Evolutionary conservation across 306 rosid genomes (phyloP).

Genomic region (Neltuma alba): DNA sequence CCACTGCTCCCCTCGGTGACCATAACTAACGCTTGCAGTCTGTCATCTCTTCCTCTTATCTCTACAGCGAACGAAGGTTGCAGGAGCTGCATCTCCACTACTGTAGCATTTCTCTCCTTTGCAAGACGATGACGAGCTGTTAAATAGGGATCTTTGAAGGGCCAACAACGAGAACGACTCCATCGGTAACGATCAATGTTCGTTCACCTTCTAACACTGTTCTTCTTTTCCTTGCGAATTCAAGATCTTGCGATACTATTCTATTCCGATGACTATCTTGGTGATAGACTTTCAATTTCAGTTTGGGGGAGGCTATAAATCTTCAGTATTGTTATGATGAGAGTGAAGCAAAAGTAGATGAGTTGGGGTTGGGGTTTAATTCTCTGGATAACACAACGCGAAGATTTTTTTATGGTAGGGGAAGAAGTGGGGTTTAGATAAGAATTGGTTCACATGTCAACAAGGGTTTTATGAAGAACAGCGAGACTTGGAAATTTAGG

Average conservation of each 20-base stretch:
- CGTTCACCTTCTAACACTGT: constrained; percentile 7
- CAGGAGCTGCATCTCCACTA: too few species aligned
- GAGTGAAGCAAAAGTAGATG: neutral
- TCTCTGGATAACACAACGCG: neutral
- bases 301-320: neutral
- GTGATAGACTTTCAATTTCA: constrained; percentile 4
- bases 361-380: too few species aligned
- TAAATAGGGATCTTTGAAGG: too few species aligned
- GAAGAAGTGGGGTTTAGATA: neutral
- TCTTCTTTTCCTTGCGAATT: neutral
- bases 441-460: neutral
- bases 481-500: too few species aligned
- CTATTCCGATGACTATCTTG: constrained; percentile 3
- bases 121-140: too few species aligned
- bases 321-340: neutral
- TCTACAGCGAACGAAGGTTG: too few species aligned
- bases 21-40: too few species aligned
- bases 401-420: neutral
- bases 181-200: constrained; percentile 81
- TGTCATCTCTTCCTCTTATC: too few species aligned
- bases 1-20: too few species aligned
- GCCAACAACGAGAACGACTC: constrained; percentile 74
- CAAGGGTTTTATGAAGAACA: too few species aligned
- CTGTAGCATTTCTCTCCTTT: too few species aligned
- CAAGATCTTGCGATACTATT: neutral